A percentile compares a stretch with the other conserved stretches of the same genome.
These are phyloP conservation scores for Cryomyces minteri DNA, from an alignment of 495 filamentous ascomycete species.

Conservation along the genomic window DNA sequence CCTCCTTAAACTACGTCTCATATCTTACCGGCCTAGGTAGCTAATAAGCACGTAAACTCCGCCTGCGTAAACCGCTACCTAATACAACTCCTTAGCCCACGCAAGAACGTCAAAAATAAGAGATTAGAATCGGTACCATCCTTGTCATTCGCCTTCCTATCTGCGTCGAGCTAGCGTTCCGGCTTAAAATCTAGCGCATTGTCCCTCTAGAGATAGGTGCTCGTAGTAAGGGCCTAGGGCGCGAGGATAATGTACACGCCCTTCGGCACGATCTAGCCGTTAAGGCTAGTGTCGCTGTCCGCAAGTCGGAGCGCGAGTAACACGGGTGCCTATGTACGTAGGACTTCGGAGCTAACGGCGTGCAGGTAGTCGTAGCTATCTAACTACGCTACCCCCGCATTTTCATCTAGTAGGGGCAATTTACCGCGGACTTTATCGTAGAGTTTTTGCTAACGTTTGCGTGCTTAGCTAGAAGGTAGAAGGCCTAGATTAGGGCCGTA, in stretches of 20 bases:
- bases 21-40: constrained; percentile 52
- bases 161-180: too few relatives aligned
- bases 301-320: constrained; percentile 45
- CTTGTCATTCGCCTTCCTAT: too few relatives aligned
- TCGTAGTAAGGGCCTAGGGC: constrained; percentile 25
- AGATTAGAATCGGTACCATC: too few relatives aligned
- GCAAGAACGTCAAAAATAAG: too few relatives aligned
- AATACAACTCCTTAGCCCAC: constrained; percentile 29
- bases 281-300: constrained; percentile 42
- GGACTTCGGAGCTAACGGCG: constrained; percentile 41
- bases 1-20: constrained; percentile 31
- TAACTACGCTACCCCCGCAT: constrained; percentile 30
- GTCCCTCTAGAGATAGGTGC: constrained; percentile 18
- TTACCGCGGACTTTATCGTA: constrained; percentile 40
- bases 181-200: too few relatives aligned
- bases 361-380: constrained; percentile 39
- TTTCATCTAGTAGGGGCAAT: constrained; percentile 33
- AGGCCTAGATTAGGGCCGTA: constrained; percentile 38
- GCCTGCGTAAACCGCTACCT: constrained; percentile 55
- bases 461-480: constrained; percentile 39
- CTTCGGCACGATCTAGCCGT: constrained; percentile 33
- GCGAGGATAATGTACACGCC: constrained; percentile 31
- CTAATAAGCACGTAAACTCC: constrained; percentile 71
- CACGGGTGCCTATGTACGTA: constrained; percentile 39
- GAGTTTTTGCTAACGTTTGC: constrained; percentile 35